These are phyloP conservation scores for Capronia americana DNA, from an alignment of 2,329 filamentous ascomycete genomes.

Conservation along the genomic window DNA sequence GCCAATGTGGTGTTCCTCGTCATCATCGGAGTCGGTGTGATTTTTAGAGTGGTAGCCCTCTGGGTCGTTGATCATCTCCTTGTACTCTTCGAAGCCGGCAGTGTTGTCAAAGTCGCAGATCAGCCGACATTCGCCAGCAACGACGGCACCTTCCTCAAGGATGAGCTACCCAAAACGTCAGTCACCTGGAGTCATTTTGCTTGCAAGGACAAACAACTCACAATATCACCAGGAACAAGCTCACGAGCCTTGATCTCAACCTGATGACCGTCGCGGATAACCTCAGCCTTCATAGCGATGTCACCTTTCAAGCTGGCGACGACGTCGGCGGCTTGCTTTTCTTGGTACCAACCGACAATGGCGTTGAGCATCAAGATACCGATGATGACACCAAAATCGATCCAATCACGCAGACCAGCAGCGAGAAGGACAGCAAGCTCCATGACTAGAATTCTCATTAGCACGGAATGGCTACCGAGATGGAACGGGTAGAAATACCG, in stretches of 20 bases:
- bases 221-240: conserved; percentile 77
- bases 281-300: conserved; percentile 75
- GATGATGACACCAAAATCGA: conserved; percentile 78
- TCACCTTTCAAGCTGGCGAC: conserved; percentile 77
- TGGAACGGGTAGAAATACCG: conserved; percentile 60
- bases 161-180: conserved; percentile 59
- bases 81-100: conserved; percentile 71
- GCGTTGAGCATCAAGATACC: conserved; percentile 78
- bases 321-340: conserved; percentile 80
- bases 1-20: conserved; percentile 67
- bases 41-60: conserved; percentile 67
- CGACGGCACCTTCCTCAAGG: conserved; percentile 73
- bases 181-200: neutral
- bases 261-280: conserved; percentile 71
- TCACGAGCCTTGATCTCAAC: conserved; percentile 75
- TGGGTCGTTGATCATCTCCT: conserved; percentile 66
- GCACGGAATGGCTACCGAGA: neutral
- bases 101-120: conserved; percentile 75
- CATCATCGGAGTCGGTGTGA: conserved; percentile 62
- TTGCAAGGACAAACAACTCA: conserved; percentile 50
- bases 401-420: conserved; percentile 76
- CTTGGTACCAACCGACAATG: conserved; percentile 79
- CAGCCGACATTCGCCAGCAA: conserved; percentile 72
- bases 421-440: conserved; percentile 76
- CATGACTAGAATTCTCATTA: conserved; percentile 63